Evolutionary conservation across 305 asterid genomes (phyloP), one percentile per base, ranked within the genome.

Genomic region (Fraxinus angustifolia): DNA sequence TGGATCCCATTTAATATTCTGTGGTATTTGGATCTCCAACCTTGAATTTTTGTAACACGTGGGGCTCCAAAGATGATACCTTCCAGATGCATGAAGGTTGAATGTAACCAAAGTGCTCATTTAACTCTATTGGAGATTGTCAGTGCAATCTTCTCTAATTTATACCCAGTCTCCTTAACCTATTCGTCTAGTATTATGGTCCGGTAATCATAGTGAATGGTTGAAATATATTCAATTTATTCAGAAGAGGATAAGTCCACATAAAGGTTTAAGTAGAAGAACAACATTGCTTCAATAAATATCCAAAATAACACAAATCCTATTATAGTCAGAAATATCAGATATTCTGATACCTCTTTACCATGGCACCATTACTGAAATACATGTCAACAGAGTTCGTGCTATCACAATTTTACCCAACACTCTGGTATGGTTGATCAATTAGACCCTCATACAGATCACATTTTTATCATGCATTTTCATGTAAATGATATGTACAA

Each of bases 121-220:
- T 60, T 7, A 8, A 60, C 12, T 58, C 19, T 19, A 62, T 0
- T 62, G n/a, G 31, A 60, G 14, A 60, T 21, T 28, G n/a, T 12
- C 14, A 28, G 73, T 30, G 36, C 73, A 28, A 62, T 62, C 34
- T 62, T 21, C 72, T 23, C 72, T 62, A 62, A 10, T 23, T 11
- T 35, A 16, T 3, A 40, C 50, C 78, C 40, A 23, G 6, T 71
- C 58, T n/a, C 80, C 31, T 40, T 67, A 78, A 83, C 56, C 62
- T 26, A 1, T 38, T 67, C 3, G 17, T 79, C 75, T 73, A 75
- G n/a, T 75, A 26, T 72, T 3, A 80, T 30, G 56, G 58, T 60
- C 14, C 81, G 3, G n/a, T 33, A 16, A 34, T 33, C 65, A 70
- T 33, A 76, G 62, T 23, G 62, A 60, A 77, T 72, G 28, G 36